phyloP scores from a whole-genome alignment of 2,329 filamentous ascomycete species.

The Aureobasidium sp. region DNA sequence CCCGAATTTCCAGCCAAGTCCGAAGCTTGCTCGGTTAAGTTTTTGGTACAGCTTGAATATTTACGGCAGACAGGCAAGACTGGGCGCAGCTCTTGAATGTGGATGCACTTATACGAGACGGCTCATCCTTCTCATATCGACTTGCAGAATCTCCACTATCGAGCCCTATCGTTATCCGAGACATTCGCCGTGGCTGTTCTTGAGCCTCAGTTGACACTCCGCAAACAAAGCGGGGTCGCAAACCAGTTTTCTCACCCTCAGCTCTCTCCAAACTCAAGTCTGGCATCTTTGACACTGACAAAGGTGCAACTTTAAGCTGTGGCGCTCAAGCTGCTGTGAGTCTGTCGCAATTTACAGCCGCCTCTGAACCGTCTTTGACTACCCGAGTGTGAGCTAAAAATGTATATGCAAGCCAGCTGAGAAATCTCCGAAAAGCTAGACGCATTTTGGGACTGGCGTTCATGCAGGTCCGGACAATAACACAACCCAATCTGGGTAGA shows the following conservation, averaged over 20 bases:
- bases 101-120: background rate
- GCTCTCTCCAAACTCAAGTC: background rate
- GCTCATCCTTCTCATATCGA: background rate
- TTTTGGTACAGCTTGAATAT: background rate
- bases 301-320: background rate
- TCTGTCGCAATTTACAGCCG: background rate
- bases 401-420: background rate
- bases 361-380: background rate
- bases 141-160: slow-evolving; percentile 5
- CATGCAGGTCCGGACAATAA: slow-evolving; percentile 10
- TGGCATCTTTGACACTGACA: background rate
- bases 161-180: background rate
- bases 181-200: background rate
- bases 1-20: background rate
- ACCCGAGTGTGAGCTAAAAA: background rate
- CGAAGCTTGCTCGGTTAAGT: background rate
- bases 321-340: background rate
- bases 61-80: background rate
- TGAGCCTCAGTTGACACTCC: background rate
- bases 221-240: background rate
- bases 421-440: background rate
- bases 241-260: background rate
- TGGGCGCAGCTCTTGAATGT: background rate
- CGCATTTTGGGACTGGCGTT: background rate
- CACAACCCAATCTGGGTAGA: slow-evolving; percentile 3